Evolutionary conservation across 306 rosid species (phyloP), one percentile per base, ranked within the genome.

Genomic region (Vigna hirtella): DNA sequence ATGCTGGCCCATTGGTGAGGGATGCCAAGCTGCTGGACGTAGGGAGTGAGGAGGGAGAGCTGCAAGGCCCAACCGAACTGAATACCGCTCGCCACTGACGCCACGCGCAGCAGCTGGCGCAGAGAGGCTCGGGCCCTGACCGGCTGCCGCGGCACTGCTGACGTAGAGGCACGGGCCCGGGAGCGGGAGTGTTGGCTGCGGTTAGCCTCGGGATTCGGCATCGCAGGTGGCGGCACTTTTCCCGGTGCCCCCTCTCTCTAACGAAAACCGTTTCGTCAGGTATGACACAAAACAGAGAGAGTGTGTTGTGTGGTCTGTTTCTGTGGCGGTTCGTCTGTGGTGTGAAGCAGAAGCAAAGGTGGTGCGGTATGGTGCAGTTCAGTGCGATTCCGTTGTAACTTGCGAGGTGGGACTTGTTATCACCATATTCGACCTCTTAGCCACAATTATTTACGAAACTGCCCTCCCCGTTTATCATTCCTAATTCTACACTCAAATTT

Each of bases 61-160:
- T 95, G 99, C 32, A 95, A 14, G 26, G 99, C 99, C 99, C 99
- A 95, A 1, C 99, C 99, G 81, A 95, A 95, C 59, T 95, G 99
- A 43, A 93, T 93, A 1, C 99, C 99, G 5, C 94, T 73, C 1
- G 98, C 97, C 6, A 95, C 96, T 0, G 97, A 95, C 1, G 99
- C 91, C 42, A 95, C 93, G 2, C 91, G 89, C 4, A 93, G 85
- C 6, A 95, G 51, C 51, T 77, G 82, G 45, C 89, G 79, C 20
- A 95, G 79, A 7, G 88, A 91, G 49, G 84, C 79, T 52, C 88
- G 83, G 3, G 84, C 50, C 56, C 67, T 73, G 5, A 62, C 76
- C 47, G 84, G 53, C 30, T 76, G 87, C 2, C 82, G 71, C 5
- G 45, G 61, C 17, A 77, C 10, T 16, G 83, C 24, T 16, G 84